These are phyloP conservation scores for Xylariaceae sp. DNA, from an alignment of 2,329 filamentous ascomycete genomes.

Conservation along the genomic window DNA sequence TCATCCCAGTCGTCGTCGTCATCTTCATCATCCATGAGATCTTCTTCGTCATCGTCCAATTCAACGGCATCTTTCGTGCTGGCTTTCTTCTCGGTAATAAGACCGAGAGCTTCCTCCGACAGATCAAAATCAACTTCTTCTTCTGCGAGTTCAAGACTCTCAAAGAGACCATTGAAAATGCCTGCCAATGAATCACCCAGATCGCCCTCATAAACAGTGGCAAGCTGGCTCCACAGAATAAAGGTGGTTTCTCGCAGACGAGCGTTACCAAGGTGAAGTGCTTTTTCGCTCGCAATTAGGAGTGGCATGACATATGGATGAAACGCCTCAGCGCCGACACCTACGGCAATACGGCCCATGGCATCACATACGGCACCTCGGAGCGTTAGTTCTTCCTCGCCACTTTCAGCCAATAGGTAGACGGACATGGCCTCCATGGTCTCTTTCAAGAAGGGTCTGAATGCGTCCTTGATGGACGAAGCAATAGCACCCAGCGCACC, in stretches of 20 bases:
- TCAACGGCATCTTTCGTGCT: slow-evolving; percentile 57
- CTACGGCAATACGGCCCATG: slow-evolving; percentile 85
- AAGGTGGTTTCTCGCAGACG: slow-evolving; percentile 93
- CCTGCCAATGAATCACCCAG: slow-evolving; percentile 73
- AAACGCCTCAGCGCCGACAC: slow-evolving; percentile 81
- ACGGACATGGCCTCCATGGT: slow-evolving; percentile 85
- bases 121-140: slow-evolving; percentile 75
- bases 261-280: slow-evolving; percentile 79
- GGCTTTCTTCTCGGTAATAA: slow-evolving; percentile 60
- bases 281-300: slow-evolving; percentile 90
- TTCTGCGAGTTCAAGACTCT: slow-evolving; percentile 80
- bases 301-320: slow-evolving; percentile 85
- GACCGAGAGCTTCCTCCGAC: slow-evolving; percentile 46
- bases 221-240: slow-evolving; percentile 90
- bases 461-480: slow-evolving; percentile 72
- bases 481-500: slow-evolving; percentile 89
- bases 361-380: slow-evolving; percentile 87
- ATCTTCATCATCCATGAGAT: slow-evolving; percentile 55
- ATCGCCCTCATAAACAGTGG: slow-evolving; percentile 85
- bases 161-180: slow-evolving; percentile 73
- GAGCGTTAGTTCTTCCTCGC: slow-evolving; percentile 82
- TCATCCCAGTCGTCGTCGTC: slow-evolving; percentile 75
- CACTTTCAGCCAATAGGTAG: slow-evolving; percentile 81
- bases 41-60: slow-evolving; percentile 52
- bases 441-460: slow-evolving; percentile 84